Evolutionary conservation across 2,329 filamentous ascomycete genomes (phyloP), one percentile per base, ranked within the genome.

Genomic region (Phaeophleospora eucalypticola): DNA sequence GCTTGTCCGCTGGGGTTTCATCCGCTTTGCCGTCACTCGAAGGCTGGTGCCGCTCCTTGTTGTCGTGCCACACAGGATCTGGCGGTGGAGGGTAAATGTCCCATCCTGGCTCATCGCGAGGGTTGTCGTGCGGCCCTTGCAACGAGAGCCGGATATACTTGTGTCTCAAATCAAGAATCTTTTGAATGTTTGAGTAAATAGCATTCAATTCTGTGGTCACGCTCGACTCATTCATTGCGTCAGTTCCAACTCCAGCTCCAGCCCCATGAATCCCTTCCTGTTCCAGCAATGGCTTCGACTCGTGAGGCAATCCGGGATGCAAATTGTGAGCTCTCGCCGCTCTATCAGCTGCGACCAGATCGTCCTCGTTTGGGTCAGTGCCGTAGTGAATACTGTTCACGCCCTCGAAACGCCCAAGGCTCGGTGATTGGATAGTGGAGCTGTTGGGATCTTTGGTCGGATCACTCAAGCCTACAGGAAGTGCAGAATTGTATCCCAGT

Each of bases 101-200:
- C 91, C 91, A 98, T 41, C 76, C 79, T 0, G 83, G 78, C 15
- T 86, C 80, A 64, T 97, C 89, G 59, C 89, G 89, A 1, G 93
- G 93, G 58, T 97, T 96, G 64, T 95, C 88, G 10, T 81, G 78
- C 6, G 84, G 78, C 8, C 86, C 80, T 64, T 98, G 93, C 16
- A 90, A 73, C 0, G 93, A 97, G 14, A 96, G 70, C 1, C 81
- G 75, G 43, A 97, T 87, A 68, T 97, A 98, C 61, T 89, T 94
- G 65, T 89, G 84, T 50, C 93, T 82, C 34, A 90, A 76, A 58
- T 96, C 88, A 37, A 96, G 70, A n/a, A 97, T 81, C 57, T 86
- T 85, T 65, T 95, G 87, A 46, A 98, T 89, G 57, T 93, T 94
- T 55, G 83, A 84, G 60, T 94, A 96, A 56, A 98, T 96, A 16